Base-by-base conservation (phyloP, 345 rosid genomes). In the Erodium maritimum region DNA sequence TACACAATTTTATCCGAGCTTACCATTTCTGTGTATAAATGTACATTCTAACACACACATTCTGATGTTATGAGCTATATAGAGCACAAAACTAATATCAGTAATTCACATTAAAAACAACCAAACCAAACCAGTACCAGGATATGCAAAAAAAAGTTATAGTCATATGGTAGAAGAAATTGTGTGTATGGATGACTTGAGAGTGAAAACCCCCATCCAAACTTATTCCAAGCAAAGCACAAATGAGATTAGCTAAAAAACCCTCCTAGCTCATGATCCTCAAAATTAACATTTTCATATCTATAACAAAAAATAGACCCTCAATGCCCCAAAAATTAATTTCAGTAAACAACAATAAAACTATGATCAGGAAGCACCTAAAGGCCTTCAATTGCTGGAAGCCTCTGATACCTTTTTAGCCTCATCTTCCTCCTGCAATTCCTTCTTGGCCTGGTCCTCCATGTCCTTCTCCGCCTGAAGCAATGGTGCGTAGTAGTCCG, bases 401-500 rank as follows among this genome's bases (percentile, higher is more conserved):
- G 48, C 48, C 16, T 42, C 17, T 13, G 48, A 2, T 3, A 42
- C 48, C 11, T 42, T 42, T 16, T 10, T 10, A 42, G 48, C 48
- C 14, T 21, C 37, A 37, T 46, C 20, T 52, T 61, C 61, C 55
- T 58, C 29, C 54, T 51, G 73, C 17, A 58, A 18, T 20, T 62
- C 63, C 60, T 61, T 60, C 17, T 10, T 5, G 2, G 33, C 66
- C 63, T 37, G 29, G 54, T 64, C 69, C 23, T 72, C 76, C 1
- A 56, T 67, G 6, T 21, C 65, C 57, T 61, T 59, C 62, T 65
- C 71, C 1, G 65, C 75, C 61, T 20, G 24, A 46, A 69, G 52
- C 52, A 73, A 62, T 0, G 70, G 70, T 19, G 56, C 65, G 37
- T 73, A 73, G 20, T 73, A 69, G 21, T 69, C 77, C 1, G 62